These are phyloP conservation scores for Aspergillus niger DNA, from an alignment of 2,329 filamentous ascomycete genomes.

Conservation along the genomic window DNA sequence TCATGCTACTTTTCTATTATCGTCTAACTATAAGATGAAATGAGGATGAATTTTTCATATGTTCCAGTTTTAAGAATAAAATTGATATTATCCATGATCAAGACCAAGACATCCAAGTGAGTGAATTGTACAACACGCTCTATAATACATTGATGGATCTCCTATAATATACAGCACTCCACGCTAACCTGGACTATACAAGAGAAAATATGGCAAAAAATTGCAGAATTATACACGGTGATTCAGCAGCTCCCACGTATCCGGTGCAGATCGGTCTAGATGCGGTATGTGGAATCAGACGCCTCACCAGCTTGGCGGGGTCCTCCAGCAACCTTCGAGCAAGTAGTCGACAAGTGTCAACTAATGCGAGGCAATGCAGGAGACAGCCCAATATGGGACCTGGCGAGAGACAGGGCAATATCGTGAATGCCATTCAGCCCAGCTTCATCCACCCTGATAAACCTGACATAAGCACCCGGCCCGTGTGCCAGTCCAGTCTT, in stretches of 20 bases:
- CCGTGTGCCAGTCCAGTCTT: not conserved
- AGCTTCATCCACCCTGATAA: not conserved
- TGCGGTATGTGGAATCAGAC: not conserved
- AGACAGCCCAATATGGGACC: not conserved
- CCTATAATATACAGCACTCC: no score
- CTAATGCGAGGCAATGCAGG: not conserved
- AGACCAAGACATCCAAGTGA: no score
- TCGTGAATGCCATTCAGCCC: not conserved
- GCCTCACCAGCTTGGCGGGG: not conserved
- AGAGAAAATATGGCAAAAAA: no score
- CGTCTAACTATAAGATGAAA: no score
- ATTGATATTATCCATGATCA: no score
- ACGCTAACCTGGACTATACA: not conserved
- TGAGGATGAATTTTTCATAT: no score
- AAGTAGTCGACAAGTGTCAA: not conserved
- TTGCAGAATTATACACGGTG: no score
- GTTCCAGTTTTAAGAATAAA: no score
- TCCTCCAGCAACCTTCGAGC: not conserved
- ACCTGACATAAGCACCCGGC: not conserved
- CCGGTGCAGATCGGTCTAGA: not conserved
- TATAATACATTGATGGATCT: no score
- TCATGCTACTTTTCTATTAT: no score
- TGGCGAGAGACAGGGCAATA: not conserved
- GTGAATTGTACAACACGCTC: no score
- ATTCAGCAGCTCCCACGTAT: not conserved